Evolutionary conservation across 495 filamentous ascomycete species (phyloP), one percentile per base, ranked within the genome.

Genomic region (Venustampulla echinocandica): DNA sequence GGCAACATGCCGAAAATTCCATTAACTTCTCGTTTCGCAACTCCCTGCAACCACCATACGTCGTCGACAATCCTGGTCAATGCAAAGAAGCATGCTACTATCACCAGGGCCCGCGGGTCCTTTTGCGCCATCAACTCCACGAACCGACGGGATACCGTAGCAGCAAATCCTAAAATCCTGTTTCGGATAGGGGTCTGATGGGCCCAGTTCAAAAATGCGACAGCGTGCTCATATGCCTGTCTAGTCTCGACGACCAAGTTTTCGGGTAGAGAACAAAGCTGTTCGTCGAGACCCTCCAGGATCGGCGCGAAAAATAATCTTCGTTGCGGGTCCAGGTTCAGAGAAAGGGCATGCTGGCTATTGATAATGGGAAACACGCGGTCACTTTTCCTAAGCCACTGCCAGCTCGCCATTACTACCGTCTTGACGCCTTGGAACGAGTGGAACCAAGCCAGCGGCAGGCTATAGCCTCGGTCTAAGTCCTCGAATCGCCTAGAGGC

Each of bases 341-440:
- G 68, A 33, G 69, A 61, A 0, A 76, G 59, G 3, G 68, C 70
- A 1, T 67, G 72, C 43, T 78, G 74, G 4, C 69, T 70, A 50
- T 75, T 71, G 51, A 78, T 76, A 41, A 78, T 74, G 11, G 68
- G 67, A 3, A 66, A 67, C 22, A 74, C 66, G 4, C 72, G 67
- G 5, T 65, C 61, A 53, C 71, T 75, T 19, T 58, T 59, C 10
- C 74, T 60, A 10, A 78, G 57, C 63, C 69, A 78, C 34, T 70
- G 70, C 57, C 54, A 57, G 22, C 46, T 56, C 10, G 50, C 53
- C 47, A 56, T 57, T 10, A 60, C 51, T 14, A 62, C 55, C 18
- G 72, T 69, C 36, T 79, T 77, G 37, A 77, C 69, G 11, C 75
- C 75, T 45, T 77, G 75, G 56, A 77, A 77, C n/a, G 73, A 66